phyloP scores from a whole-genome alignment of 768 basidiomycete species.

The Amanita pallidorosea region DNA sequence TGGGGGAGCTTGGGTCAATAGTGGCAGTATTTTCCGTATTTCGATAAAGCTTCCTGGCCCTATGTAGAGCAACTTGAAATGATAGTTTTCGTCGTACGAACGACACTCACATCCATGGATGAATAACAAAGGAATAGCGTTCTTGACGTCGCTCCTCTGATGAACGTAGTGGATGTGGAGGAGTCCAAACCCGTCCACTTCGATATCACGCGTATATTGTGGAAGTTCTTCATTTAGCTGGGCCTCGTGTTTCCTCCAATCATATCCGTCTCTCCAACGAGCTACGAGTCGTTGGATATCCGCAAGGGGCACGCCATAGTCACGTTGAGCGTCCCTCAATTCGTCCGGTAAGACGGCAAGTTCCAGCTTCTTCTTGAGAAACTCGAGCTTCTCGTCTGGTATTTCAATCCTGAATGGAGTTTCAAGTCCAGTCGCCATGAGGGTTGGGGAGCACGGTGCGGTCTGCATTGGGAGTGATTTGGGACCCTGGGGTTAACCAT shows the following conservation, averaged over 20 bases:
- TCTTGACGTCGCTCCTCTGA: conserved; percentile 28
- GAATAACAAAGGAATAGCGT: conserved; percentile 34
- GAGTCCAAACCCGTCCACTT: conserved; percentile 33
- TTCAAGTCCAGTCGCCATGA: conserved; percentile 13
- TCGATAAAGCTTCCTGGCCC: conserved; percentile 56
- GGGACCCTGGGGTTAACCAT: not conserved
- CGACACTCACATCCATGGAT: conserved; percentile 42
- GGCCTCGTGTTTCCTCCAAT: conserved; percentile 45
- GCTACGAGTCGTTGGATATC: conserved; percentile 35
- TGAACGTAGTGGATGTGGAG: conserved; percentile 49
- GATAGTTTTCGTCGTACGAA: not conserved
- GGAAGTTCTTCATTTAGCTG: conserved; percentile 39
- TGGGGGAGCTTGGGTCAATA: conserved; percentile 30
- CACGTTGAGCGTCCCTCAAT: conserved; percentile 17
- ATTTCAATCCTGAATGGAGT: conserved; percentile 28
- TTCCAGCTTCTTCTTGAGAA: conserved; percentile 27
- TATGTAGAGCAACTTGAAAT: conserved; percentile 11
- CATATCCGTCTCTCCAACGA: conserved; percentile 39
- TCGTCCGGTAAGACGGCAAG: conserved; percentile 33
- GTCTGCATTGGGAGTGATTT: not conserved
- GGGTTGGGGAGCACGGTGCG: not conserved
- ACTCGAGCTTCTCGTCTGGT: conserved; percentile 21
- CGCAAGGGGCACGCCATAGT: conserved; percentile 39
- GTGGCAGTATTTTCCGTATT: conserved; percentile 43
- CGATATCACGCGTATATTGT: conserved; percentile 44